Base-by-base conservation (phyloP, 257 asterid species). In the Penstemon eatonii region DNA sequence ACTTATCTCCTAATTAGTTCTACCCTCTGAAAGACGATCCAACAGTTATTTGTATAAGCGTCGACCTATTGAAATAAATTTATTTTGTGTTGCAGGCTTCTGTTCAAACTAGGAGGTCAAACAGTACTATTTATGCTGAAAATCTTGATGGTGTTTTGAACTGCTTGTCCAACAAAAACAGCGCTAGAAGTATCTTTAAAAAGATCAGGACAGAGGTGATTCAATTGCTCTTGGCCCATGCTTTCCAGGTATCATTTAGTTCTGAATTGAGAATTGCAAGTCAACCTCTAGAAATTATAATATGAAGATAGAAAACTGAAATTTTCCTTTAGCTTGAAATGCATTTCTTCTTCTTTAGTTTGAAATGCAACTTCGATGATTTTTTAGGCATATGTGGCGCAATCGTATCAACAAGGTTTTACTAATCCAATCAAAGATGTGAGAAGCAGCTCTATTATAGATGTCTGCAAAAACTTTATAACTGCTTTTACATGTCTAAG, bases 201-300 rank as follows among this genome's bases (percentile, higher is more conserved):
- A 92, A 85, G 82, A 66, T 92, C 25, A 78, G 86, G 64, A 50
- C 82, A 9, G 92, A 83, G 62, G 82, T 79, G 13, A 82, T 88
- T 75, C 96, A 90, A 63, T 79, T 86, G 81, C 92, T 92, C 60
- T 72, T 92, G 80, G 90, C 96, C 45, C 77, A 83, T 76, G 96
- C 80, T 75, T 92, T 88, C 80, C 86, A 86, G 94, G 98, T 92
- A 75, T 13, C 41, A 19, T 56, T 56, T 15, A 38, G 18, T 12
- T 49, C 51, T 6, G n/a, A 15, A 15, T 49, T 49, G 54, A 49
- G 18, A 49, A 49, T 5, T 49, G 54, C 54, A 49, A 13, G 11
- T 49, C 8, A 49, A 12, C 54, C 2, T 49, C 54, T 3, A 5
- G 18, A 49, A 15, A 3, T 11, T 18, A 49, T 3, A 10, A 12